phyloP scores from a whole-genome alignment of 345 rosid species.

The Kandelia obovata region DNA sequence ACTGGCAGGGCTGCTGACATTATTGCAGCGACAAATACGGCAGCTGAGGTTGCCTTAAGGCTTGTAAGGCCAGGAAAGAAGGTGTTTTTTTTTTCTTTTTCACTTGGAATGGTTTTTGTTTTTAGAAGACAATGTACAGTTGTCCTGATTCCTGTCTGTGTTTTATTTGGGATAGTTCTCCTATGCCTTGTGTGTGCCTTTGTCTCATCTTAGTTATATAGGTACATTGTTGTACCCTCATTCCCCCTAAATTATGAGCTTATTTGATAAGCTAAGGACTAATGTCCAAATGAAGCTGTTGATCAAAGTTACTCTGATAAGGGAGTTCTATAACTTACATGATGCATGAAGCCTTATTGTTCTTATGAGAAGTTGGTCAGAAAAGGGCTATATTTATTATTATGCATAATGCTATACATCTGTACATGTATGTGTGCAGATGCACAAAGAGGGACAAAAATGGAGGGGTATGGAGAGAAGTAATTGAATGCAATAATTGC shows the following conservation, averaged over 20 bases:
- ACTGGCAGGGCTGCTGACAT: slow-evolving; percentile 84
- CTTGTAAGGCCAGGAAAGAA: slow-evolving; percentile 96
- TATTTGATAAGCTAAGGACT: slow-evolving; percentile 50
- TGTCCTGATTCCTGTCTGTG: neutral
- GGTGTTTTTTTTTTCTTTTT: slow-evolving; percentile 35
- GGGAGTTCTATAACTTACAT: slow-evolving; percentile 16
- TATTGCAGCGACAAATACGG: slow-evolving; percentile 85
- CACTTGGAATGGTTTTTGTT: neutral
- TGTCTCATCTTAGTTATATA: too few species aligned
- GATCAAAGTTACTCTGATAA: slow-evolving; percentile 88
- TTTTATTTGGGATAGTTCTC: neutral
- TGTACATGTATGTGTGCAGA: too few species aligned
- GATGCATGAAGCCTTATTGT: neutral
- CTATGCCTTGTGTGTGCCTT: too few species aligned
- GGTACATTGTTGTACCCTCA: neutral
- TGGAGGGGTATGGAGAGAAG: too few species aligned
- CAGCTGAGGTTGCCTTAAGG: slow-evolving; percentile 97
- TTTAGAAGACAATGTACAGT: too few species aligned
- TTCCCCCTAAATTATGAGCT: slow-evolving; percentile 52
- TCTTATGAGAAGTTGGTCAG: too few species aligned
- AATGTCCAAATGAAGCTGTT: slow-evolving; percentile 57
- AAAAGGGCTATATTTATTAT: too few species aligned
- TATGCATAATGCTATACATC: too few species aligned
- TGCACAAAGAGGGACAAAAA: too few species aligned
- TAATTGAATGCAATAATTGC: too few species aligned